Base-by-base conservation (phyloP, 768 basidiomycete genomes). In the Boletus rubescentipes region DNA sequence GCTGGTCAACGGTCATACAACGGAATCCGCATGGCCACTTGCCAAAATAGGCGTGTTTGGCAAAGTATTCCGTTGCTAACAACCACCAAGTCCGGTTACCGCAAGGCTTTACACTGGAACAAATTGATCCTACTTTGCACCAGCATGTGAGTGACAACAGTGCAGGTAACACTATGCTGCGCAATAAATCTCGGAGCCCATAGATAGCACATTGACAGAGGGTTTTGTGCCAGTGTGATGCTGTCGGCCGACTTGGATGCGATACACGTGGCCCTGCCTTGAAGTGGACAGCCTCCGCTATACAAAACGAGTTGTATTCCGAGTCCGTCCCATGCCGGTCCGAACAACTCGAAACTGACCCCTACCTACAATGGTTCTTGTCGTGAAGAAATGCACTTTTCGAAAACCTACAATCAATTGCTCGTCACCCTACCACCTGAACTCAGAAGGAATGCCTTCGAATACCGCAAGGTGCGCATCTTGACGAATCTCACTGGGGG, bases 361-460 rank as follows among this genome's bases (percentile, higher is more conserved):
- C 12, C 12, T 18, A 10, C 54, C 0, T 29, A 16, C 30, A 12
- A 47, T 61, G 51, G 9, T 31, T 18, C 18, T 49, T 39, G 49
- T 23, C 46, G 23, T 40, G 9, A 45, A 48, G 34, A 37, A 29
- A 90, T 91, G 88, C 87, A 89, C 67, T 90, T 87, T 67, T 79
- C 84, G 26, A 89, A 90, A 62, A 81, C 83, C 1, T 89, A 87
- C 68, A 49, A 79, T 6, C 78, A 86, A 55, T 69, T 87, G 10
- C 74, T 91, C 31, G 69, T 77, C 49, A 78, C 78, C 8, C 81
- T 95, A 12, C 92, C 93, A 0, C 82, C 84, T 34, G 90, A 93
- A 51, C 77, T 94, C 61, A 77, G 83, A 26, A 79, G 86, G 20
- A 87, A 85, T 66, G 86, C 90, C 1, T 87, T 97, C 50, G 84